Percentiles rank a stretch among this genome's conserved stretches.
Conservation (phyloP, 2,329 filamentous ascomycete genomes). For the Botrytis paeoniae region DNA sequence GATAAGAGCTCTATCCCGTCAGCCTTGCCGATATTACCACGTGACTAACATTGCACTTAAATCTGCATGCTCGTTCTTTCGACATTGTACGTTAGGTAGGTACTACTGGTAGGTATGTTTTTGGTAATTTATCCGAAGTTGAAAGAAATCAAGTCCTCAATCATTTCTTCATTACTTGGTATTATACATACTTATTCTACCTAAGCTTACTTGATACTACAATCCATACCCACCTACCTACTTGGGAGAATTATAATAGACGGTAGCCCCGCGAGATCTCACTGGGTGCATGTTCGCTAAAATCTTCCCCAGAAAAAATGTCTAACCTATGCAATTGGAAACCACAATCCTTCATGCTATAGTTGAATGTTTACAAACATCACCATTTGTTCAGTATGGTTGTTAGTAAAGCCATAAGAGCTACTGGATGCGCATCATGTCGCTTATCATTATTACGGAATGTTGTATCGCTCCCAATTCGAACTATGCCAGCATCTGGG, state of each 20-base stretch:
- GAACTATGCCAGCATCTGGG: slow-evolving; percentile 13
- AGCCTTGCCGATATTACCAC: neutral
- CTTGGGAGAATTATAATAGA: neutral
- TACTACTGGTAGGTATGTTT: neutral
- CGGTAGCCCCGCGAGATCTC: neutral
- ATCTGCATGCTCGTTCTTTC: neutral
- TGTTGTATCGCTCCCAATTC: slow-evolving; percentile 32
- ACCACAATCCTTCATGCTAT: neutral
- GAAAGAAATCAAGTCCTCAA: neutral
- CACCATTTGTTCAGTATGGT: slow-evolving; percentile 27
- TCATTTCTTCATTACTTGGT: neutral
- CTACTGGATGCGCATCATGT: slow-evolving; percentile 36
- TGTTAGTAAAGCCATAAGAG: slow-evolving; percentile 32
- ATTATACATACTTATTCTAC: neutral
- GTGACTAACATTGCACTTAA: neutral
- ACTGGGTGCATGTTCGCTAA: neutral
- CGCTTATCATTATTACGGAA: slow-evolving; percentile 33
- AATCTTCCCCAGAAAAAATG: neutral
- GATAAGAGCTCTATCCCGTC: neutral
- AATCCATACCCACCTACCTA: neutral
- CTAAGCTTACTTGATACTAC: neutral
- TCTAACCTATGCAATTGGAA: neutral
- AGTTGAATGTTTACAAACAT: neutral
- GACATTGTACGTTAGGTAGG: neutral
- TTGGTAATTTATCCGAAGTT: neutral